Percentiles rank a stretch among this genome's conserved stretches.
phyloP scores from a whole-genome alignment of 2,329 filamentous ascomycete genomes.

The Myriosclerotinia duriaeana region DNA sequence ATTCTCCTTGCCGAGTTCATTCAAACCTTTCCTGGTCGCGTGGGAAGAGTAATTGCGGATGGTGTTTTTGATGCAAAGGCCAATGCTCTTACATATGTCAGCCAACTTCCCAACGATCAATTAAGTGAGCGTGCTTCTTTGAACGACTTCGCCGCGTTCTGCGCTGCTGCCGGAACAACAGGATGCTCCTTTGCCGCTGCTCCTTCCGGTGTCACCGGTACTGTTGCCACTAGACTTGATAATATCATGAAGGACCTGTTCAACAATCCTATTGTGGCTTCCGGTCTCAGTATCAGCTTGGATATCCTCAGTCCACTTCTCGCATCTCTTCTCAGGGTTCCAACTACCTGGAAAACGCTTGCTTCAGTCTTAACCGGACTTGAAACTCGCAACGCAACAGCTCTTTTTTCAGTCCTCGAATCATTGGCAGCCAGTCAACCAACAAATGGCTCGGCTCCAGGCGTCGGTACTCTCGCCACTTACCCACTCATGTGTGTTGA shows the following conservation, averaged over 20 bases:
- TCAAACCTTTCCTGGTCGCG: conserved; percentile 44
- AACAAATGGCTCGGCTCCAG: background rate
- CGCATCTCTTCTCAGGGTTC: conserved; percentile 16
- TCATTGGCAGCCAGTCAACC: background rate
- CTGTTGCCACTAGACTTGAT: conserved; percentile 1
- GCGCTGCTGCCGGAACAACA: conserved; percentile 18
- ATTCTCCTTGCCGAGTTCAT: conserved; percentile 47
- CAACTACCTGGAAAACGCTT: conserved; percentile 18
- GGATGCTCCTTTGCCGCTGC: conserved; percentile 22
- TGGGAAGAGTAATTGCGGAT: conserved; percentile 45
- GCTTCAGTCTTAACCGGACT: conserved; percentile 18
- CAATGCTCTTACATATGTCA: conserved; percentile 42
- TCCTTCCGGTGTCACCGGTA: background rate
- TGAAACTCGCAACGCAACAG: conserved; percentile 22
- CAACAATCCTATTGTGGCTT: conserved; percentile 9
- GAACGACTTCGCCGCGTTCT: conserved; percentile 27
- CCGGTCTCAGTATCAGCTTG: conserved; percentile 5
- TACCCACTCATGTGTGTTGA: conserved; percentile 26
- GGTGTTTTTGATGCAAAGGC: conserved; percentile 39
- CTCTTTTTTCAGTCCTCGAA: conserved; percentile 1
- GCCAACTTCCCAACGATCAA: conserved; percentile 28
- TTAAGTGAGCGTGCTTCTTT: conserved; percentile 23
- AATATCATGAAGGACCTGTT: background rate
- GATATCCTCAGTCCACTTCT: background rate
- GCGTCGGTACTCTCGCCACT: background rate